These are phyloP conservation scores for Zea mays DNA, from an alignment of 176 grass and related monocot genomes.

Conservation along the genomic window Zm-B73-REFERENCE-NAM-5.0 NC_050100.1:67192001-67192500, in stretches of 20 bases:
- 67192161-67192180: conserved; percentile 81
- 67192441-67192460: background rate
- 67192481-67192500: background rate
- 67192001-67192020: background rate
- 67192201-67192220: conserved; percentile 1
- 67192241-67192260: background rate
- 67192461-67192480: background rate
- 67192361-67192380: background rate
- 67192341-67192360: background rate
- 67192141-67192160: conserved; percentile 96
- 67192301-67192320: background rate
- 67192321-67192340: conserved; percentile 6
- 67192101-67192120: conserved; percentile 84
- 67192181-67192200: conserved; percentile 12
- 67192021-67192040: background rate
- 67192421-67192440: background rate
- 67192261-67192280: background rate
- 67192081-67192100: conserved; percentile 96
- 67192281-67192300: background rate
- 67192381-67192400: background rate
- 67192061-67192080: conserved; percentile 79
- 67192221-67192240: background rate
- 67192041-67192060: conserved; percentile 68
- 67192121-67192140: conserved; percentile 95
- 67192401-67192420: background rate